Percentiles rank a stretch among this genome's conserved stretches.
phyloP scores from a whole-genome alignment of 2,329 filamentous ascomycete genomes.

The Penicillium sclerotigenum region DNA sequence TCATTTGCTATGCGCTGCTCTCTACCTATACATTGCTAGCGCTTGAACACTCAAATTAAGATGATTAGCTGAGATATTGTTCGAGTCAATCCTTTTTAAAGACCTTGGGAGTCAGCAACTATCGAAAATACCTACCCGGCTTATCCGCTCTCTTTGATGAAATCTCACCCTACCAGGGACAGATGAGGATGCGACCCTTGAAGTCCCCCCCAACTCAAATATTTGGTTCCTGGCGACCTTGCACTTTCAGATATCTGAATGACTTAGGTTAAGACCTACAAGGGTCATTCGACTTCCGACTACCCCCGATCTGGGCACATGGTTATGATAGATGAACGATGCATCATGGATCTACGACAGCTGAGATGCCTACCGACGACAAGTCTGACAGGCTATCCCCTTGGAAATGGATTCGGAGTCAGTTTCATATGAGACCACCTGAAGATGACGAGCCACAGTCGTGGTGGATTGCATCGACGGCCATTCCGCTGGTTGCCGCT shows the following conservation, averaged over 20 bases:
- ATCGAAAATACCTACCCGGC: neutral
- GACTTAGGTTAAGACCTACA: no score
- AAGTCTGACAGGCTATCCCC: conserved; percentile 2
- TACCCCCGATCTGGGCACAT: neutral
- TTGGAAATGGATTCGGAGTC: conserved; percentile 21
- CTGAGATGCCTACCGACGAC: neutral
- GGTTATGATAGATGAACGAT: conserved; percentile 12
- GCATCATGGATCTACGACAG: conserved; percentile 15
- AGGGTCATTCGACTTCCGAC: neutral
- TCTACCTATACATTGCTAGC: neutral
- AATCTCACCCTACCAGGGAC: conserved; percentile 2
- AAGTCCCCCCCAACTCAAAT: neutral
- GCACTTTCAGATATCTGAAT: neutral
- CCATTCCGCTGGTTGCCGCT: conserved; percentile 73
- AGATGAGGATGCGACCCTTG: neutral
- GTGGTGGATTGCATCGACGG: conserved; percentile 53
- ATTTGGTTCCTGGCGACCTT: neutral
- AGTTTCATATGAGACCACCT: conserved; percentile 36
- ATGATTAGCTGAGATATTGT: neutral
- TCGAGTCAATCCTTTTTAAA: neutral
- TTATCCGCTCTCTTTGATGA: neutral
- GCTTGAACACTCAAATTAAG: neutral
- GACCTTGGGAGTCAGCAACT: neutral
- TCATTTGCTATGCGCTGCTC: neutral
- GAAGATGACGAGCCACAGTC: conserved; percentile 45